Evolutionary conservation across 495 filamentous ascomycete species (phyloP), one percentile per base, ranked within the genome.

Genomic region (Daldinia childiae): DNA sequence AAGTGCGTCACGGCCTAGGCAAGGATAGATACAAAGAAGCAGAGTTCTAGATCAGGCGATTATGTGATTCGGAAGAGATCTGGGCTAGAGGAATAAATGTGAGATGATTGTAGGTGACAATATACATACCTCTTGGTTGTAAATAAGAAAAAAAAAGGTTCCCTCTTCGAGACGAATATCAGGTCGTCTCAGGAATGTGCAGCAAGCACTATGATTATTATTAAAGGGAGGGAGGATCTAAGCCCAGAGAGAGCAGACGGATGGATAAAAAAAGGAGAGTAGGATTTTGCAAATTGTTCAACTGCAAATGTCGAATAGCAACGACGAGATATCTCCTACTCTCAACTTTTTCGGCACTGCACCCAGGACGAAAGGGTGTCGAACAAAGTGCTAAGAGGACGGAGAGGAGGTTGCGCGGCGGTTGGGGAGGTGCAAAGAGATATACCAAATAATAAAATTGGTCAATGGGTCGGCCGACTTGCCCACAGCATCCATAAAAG

Each of bases 391-490:
- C 64, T 73, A 57, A 56, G 41, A 66, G 57, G 57, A 67, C 32
- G 34, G 51, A 55, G 54, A 43, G 59, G 71, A 69, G 66, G 65
- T 43, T 61, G 57, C 71, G 71, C 56, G 62, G 57, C 41, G 50
- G 62, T 43, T 64, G 71, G 62, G 71, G 62, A 69, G 62, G 45
- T 58, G 58, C 7, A 26, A 62, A 62, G 61, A 69, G 71, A 48
- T 65, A 69, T 73, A 73, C 58, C 65, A 73, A 69, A 69, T 65
- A 66, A 58, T 73, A 73, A 73, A 73, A 73, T 73, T 73, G 71
- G 62, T 58, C 54, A 69, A 65, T 62, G 65, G 65, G 32, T 30
- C 15, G 57, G 38, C 62, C 66, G 52, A 65, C 56, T 62, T 24
- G 36, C 57, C 61, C 55, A 64, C 64, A 59, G 50, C 50, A 62